Conservation (phyloP, 2,329 filamentous ascomycete species). For the Trichophyton simii region DNA sequence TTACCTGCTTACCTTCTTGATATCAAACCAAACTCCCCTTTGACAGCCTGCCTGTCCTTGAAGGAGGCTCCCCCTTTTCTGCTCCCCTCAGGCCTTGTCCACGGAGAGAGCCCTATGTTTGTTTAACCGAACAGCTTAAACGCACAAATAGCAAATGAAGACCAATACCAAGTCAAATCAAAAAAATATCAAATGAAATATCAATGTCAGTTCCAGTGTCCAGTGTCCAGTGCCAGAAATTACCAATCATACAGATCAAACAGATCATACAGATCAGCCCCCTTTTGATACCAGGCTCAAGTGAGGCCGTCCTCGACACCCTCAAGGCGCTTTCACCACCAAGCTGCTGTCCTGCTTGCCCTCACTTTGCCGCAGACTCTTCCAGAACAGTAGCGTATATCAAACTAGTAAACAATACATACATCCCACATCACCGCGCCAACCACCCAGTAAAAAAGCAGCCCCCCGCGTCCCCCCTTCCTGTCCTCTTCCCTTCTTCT, state of each 20-base stretch:
- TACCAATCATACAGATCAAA: background rate
- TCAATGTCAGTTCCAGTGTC: too few relatives aligned
- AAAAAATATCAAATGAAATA: background rate
- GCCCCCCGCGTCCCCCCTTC: too few relatives aligned
- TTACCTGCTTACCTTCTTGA: background rate
- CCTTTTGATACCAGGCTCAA: background rate
- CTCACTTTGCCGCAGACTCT: background rate
- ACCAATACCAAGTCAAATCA: background rate
- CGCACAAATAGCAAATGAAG: background rate
- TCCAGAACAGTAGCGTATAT: background rate
- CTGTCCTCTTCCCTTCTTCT: too few relatives aligned
- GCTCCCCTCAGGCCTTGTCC: background rate
- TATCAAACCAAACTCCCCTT: background rate
- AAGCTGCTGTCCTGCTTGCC: background rate
- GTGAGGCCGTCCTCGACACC: background rate
- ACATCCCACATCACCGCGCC: too few relatives aligned
- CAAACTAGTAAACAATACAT: background rate
- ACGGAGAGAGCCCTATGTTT: background rate
- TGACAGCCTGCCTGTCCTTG: background rate
- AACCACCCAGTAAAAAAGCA: too few relatives aligned
- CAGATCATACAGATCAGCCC: background rate
- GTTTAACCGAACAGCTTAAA: background rate
- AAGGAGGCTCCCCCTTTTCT: conserved; percentile 17
- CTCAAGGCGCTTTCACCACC: too few relatives aligned
- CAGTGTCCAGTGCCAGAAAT: too few relatives aligned